These are phyloP conservation scores for Oryza coarctata DNA, from an alignment of 176 grass and related monocot genomes.

Conservation along the genomic window DNA sequence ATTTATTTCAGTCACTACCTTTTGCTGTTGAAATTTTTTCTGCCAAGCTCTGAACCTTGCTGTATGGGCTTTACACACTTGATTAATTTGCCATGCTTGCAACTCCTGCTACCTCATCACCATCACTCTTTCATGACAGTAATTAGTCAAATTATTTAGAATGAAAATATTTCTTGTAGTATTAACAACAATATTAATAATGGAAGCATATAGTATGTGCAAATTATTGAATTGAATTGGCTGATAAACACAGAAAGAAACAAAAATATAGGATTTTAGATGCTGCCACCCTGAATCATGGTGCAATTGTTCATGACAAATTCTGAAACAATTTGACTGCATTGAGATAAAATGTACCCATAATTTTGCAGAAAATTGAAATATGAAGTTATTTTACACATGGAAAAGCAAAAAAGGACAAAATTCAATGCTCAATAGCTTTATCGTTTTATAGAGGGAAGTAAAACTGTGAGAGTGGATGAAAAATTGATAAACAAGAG, in stretches of 20 bases:
- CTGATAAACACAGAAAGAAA: not conserved
- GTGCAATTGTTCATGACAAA: not conserved
- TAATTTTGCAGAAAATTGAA: not conserved
- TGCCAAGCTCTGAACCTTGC: not conserved
- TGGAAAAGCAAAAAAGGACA: not conserved
- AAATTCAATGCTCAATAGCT: not conserved
- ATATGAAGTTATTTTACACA: not conserved
- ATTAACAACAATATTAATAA: not conserved
- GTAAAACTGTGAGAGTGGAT: no score
- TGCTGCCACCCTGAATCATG: not conserved
- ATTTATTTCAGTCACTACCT: not conserved
- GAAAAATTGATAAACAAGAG: no score
- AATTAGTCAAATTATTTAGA: not conserved
- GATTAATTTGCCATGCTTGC: no score
- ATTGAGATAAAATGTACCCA: not conserved
- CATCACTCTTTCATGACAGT: not conserved
- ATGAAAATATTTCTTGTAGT: not conserved
- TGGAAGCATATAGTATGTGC: not conserved
- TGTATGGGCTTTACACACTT: not conserved
- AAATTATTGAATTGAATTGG: not conserved
- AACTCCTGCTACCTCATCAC: no score
- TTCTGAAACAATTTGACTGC: not conserved
- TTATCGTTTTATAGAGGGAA: not conserved
- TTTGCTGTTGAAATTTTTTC: not conserved
- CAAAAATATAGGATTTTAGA: not conserved